Base-by-base conservation (phyloP, 2,329 filamentous ascomycete species). In the Colletotrichum neosansevieriae region DNA sequence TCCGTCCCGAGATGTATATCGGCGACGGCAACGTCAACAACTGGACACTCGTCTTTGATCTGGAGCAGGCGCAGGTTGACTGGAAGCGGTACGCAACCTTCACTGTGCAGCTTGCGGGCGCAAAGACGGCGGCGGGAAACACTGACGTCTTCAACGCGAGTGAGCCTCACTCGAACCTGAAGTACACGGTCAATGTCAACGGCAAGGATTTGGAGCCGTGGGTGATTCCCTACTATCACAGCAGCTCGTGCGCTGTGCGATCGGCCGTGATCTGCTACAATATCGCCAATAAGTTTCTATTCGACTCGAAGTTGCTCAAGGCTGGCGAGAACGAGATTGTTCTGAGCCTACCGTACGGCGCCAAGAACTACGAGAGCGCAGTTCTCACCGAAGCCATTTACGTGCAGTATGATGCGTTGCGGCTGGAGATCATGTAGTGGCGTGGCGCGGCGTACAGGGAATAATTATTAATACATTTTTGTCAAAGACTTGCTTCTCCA, bases 41-140 rank as follows among this genome's bases (percentile, higher is more conserved):
- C 73, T 88, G 85, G 86, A 88, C 83, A 0, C 78, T 88, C 32
- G 71, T 81, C 0, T 89, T 87, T 69, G 79, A 84, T 67, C 63
- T 71, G 54, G 76, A 77, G 5, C 74, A 79, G 34, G 72, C 77
- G 0, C 77, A 86, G 57, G 71, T 89, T 1, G 71, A 75, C 3
- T 75, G 77, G 6, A 83, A 79, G 64, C 79, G 75, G 34, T 77
- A 79, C 24, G 88, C 87, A 0, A 90, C 86, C 0, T 84, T 91
- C 29, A 91, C 88, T 0, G 82, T 91, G 1, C 88, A 91, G 73
- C 80, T 91, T 1, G 88, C 88, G 0, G 88, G 85, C 2, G 88
- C 85, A 2, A 91, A 91, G 78, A 88, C 86, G 0, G 86, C 87
- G 4, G 82, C 85, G 0, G 87, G 88, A 0, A 89, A 89, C 72